Base-by-base conservation (phyloP, 305 asterid genomes). In the Rubia occidens region DNA sequence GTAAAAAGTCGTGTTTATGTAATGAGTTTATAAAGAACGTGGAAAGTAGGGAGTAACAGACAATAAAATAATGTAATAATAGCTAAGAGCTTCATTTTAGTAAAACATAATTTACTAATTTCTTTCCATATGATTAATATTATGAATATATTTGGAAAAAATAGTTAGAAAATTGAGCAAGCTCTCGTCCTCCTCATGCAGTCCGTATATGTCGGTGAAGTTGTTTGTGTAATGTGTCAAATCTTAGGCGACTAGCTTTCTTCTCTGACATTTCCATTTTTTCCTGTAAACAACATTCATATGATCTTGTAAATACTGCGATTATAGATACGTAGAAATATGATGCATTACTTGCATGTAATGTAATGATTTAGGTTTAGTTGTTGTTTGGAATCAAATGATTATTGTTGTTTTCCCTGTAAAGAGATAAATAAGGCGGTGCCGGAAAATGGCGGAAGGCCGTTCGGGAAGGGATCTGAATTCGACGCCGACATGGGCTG, bases 401-500 rank as follows among this genome's bases (percentile, higher is more conserved):
- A 63, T 45, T 65, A 62, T 69, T 3, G 15, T 61, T 35, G 44
- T 35, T 61, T 61, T 35, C 37, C 64, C 26, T 53, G 24, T 40
- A 51, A 32, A 32, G 11, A 51, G 14, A 44, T 44, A 11, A 20
- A 55, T 55, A n/a, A 20, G 29, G 24, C 13, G 29, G 29, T 55
- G 60, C 11, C 24, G 39, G 11, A 40, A 40, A 11, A 73, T 76
- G 83, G 66, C 66, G 3, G 83, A 65, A 67, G 72, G 70, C 13
- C 69, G 71, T 9, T 47, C 77, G 14, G 78, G 78, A 7, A 75
- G 91, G 70, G 75, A 84, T 62, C 87, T 86, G 13, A 80, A 86
- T 62, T 79, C 78, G 59, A 86, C 92, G 2, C 82, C 92, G 11
- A 86, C 92, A 63, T 86, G 89, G 92, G 92, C 89, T 0, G 92